Evolutionary conservation across 495 filamentous ascomycete species (phyloP), one percentile per base, ranked within the genome.

Genomic region (Xylaria acuta): DNA sequence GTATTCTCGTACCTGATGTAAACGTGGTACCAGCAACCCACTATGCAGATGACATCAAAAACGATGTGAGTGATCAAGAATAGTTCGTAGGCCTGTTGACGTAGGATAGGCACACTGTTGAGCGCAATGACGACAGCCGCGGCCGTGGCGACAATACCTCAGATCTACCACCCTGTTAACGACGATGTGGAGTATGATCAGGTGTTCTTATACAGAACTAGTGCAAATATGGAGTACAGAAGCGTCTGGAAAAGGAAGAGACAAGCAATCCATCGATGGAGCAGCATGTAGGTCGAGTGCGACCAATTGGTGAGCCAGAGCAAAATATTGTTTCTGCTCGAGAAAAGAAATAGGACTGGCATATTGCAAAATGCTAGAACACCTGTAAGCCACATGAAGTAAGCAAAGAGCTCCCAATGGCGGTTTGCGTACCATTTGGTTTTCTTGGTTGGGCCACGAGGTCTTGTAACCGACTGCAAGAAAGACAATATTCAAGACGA

Each of bases 261-360:
- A 49, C 84, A 80, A 9, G 87, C 86, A 12, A 87, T 81, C 83
- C 87, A 86, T 12, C 86, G 85, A 76, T 88, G 87, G 25, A 87
- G 82, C 2, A 87, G 60, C 30, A 86, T 85, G 73, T 86, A 87
- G 0, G 82, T 87, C 8, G 85, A 81, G 71, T 86, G 85, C 34
- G 82, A 87, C 86, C 87, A 89, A 1, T 85, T 82, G 0, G 86
- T 89, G 2, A 85, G 78, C 82, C 82, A 86, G 5, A 86, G 69
- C 41, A 88, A 81, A 5, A 88, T 78, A 58, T 89, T 89, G 68
- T 88, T 88, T n/a, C 87, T 83, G 0, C 84, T 81, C 0, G 80
- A 79, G 59, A 86, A 88, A 3, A 89, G 78, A 78, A 85, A 81
- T 3, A 88, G 20, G 6, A 88, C 71, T 1, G 85, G 79, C 6